Base-by-base conservation (phyloP, 2,329 filamentous ascomycete genomes). In the Botrytis byssoidea region DNA sequence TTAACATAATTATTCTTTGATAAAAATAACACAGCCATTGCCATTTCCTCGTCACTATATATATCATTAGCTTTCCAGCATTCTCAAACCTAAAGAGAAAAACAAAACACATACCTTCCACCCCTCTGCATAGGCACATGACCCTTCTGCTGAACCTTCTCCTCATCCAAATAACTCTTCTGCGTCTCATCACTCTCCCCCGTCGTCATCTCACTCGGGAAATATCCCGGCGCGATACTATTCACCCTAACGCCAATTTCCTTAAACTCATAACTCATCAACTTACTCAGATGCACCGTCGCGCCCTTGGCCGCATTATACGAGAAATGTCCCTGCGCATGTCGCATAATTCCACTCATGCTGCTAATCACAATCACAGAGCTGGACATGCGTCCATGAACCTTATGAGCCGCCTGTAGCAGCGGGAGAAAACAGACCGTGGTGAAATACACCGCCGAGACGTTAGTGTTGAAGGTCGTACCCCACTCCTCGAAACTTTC, bases 401-500 rank as follows among this genome's bases (percentile, higher is more conserved):
- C 77, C 71, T 88, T 84, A 0, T 86, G 85, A 1, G 85, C 86
- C n/a, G 86, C 86, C 79, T 89, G 85, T 1, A 91, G 83, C 0
- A 91, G 83, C 0, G 88, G 88, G 6, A 92, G 82, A 76, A 91
- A 89, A 0, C 88, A 89, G 0, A 90, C 86, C 0, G 88, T 90
- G 70, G 86, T 88, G 81, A 91, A 90, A 83, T 90, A 91, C 0
- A 90, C 85, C 40, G 86, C 84, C 1, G 88, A 85, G 6, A 95
- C 92, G 76, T 97, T 94, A 25, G 92, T 93, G 75, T 89, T 88
- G 84, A 91, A 95, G 0, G 89, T 88, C 51, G 87, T 82, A 20
- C 87, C 87, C 93, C 93, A 95, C 77, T 91, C 88, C 57, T 92
- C 88, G 72, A 92, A 86, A 1, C 83, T 87, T 22, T 83, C 80